A percentile compares a stretch with the other conserved stretches of the same genome.
phyloP scores from a whole-genome alignment of 2,329 filamentous ascomycete species.

The Rosellinia necatrix region DNA sequence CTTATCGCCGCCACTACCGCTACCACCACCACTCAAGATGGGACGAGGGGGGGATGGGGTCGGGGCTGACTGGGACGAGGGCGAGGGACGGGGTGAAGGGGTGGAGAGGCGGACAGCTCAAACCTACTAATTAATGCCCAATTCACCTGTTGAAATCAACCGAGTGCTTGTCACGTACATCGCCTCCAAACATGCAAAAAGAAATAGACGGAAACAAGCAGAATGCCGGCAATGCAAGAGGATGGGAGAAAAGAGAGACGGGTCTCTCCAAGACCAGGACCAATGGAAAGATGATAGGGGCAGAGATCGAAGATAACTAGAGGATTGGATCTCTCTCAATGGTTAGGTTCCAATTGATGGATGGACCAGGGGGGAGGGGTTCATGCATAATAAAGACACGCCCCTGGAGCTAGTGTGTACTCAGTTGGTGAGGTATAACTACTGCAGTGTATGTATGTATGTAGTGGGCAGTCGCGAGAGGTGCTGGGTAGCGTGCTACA shows the following conservation, averaged over 20 bases:
- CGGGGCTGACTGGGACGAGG: neutral
- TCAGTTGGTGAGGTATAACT: neutral
- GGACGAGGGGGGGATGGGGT: slow-evolving; percentile 11
- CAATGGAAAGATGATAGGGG: slow-evolving; percentile 23
- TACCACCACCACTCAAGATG: slow-evolving; percentile 5
- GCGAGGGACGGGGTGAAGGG: neutral
- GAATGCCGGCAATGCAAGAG: slow-evolving; percentile 21
- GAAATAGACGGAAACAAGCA: slow-evolving; percentile 25
- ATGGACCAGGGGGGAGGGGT: slow-evolving; percentile 22
- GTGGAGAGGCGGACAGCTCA: neutral
- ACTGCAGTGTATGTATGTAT: too few relatives aligned
- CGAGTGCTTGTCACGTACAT: slow-evolving; percentile 2
- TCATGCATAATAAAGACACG: slow-evolving; percentile 24
- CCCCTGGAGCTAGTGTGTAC: slow-evolving; percentile 15
- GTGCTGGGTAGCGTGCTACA: too few relatives aligned
- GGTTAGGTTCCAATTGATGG: slow-evolving; percentile 7
- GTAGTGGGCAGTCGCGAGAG: too few relatives aligned
- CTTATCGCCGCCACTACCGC: neutral
- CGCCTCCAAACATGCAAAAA: slow-evolving; percentile 11
- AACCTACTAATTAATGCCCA: slow-evolving; percentile 8
- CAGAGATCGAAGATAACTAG: slow-evolving; percentile 20
- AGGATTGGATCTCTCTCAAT: slow-evolving; percentile 18
- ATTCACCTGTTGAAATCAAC: slow-evolving; percentile 14
- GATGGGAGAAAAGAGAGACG: slow-evolving; percentile 19
- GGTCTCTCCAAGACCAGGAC: slow-evolving; percentile 13